phyloP scores from a whole-genome alignment of 2,329 filamentous ascomycete genomes.

The Lecanoromycetidae sp. region DNA sequence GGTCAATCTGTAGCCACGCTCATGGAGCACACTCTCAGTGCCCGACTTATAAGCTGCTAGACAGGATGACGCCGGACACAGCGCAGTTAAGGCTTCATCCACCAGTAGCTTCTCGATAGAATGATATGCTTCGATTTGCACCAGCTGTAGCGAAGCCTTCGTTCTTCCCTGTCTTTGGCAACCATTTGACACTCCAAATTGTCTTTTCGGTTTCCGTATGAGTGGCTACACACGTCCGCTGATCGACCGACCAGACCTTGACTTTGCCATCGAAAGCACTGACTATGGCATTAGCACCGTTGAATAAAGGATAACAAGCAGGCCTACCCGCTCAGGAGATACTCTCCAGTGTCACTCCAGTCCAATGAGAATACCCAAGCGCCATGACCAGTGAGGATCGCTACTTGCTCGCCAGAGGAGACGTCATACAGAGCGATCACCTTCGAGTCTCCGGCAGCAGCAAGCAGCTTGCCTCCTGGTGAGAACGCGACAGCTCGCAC shows the following conservation, averaged over 20 bases:
- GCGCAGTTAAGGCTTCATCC: constrained; percentile 29
- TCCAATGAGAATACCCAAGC: constrained; percentile 86
- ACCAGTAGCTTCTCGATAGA: constrained; percentile 76
- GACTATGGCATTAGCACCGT: not conserved
- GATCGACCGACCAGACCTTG: constrained; percentile 89
- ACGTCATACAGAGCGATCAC: constrained; percentile 90
- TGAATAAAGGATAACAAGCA: not conserved
- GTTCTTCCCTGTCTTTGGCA: constrained; percentile 53
- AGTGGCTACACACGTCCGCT: constrained; percentile 74
- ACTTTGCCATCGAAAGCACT: constrained; percentile 81
- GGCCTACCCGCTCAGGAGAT: constrained; percentile 64
- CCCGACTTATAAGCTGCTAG: too few species aligned
- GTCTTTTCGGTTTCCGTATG: constrained; percentile 81
- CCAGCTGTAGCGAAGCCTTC: constrained; percentile 70
- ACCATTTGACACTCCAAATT: constrained; percentile 74
- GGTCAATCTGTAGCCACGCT: too few species aligned
- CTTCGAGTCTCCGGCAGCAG: constrained; percentile 77
- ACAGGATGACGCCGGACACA: too few species aligned
- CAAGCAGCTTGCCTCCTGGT: constrained; percentile 69
- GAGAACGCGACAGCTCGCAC: constrained; percentile 81
- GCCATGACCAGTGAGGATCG: constrained; percentile 64
- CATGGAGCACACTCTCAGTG: too few species aligned
- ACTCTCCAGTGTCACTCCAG: constrained; percentile 90
- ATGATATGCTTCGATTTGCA: constrained; percentile 61
- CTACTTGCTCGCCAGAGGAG: constrained; percentile 80